phyloP scores from a whole-genome alignment of 2,329 filamentous ascomycete genomes.

The Sclerotinia borealis region DNA sequence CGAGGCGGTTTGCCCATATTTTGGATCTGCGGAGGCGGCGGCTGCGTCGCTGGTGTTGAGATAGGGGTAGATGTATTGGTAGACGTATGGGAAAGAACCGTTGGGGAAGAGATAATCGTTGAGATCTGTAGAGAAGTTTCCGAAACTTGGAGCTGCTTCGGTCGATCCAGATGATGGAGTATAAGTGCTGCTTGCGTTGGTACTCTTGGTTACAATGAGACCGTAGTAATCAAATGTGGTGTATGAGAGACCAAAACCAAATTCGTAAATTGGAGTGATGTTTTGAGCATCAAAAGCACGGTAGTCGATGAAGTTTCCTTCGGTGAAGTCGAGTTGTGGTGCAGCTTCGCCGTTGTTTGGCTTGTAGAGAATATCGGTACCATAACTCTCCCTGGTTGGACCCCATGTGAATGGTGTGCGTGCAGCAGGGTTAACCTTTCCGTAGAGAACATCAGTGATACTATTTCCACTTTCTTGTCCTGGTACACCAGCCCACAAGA shows the following conservation, averaged over 20 bases:
- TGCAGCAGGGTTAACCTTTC: conserved; percentile 68
- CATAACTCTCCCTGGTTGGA: conserved; percentile 43
- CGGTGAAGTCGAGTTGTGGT: conserved; percentile 68
- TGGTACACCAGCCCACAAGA: conserved; percentile 75
- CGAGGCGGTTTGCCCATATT: conserved; percentile 26
- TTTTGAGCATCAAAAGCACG: conserved; percentile 61
- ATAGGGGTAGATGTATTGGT: conserved; percentile 50
- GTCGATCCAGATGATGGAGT: conserved; percentile 56
- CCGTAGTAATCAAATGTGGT: conserved; percentile 73
- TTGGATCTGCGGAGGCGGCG: conserved; percentile 44
- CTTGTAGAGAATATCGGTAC: conserved; percentile 40
- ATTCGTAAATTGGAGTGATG: conserved; percentile 69
- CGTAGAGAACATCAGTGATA: conserved; percentile 78
- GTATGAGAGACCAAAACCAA: conserved; percentile 76
- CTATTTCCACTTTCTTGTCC: conserved; percentile 80
- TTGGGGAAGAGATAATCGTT: conserved; percentile 64
- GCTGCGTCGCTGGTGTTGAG: conserved; percentile 41
- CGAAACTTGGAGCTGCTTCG: conserved; percentile 56
- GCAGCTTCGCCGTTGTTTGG: conserved; percentile 61
- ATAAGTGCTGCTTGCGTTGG: conserved; percentile 19
- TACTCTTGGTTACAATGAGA: conserved; percentile 39
- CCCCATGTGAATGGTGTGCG: conserved; percentile 80
- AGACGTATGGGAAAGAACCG: conserved; percentile 42
- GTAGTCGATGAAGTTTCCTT: conserved; percentile 80
- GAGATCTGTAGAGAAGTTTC: conserved; percentile 54